Evolutionary conservation across 1,284 basidiomycete species (phyloP).

Genomic region (Mixia osmundae): DNA sequence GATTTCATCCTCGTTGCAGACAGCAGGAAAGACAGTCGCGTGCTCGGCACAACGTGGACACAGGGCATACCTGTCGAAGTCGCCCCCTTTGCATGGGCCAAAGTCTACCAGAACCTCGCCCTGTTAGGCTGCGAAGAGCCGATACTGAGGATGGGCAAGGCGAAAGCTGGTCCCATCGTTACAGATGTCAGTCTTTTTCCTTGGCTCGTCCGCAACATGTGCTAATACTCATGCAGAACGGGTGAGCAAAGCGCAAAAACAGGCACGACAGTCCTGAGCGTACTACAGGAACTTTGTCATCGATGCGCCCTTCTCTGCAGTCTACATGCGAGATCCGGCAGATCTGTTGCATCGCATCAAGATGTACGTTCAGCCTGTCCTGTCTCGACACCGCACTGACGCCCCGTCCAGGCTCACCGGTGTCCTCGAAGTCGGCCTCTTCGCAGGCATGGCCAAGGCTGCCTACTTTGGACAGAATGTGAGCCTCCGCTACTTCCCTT

Average conservation of each 20-base stretch:
- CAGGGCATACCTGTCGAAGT: conserved; percentile 90
- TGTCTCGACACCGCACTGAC: conserved; percentile 14
- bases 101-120: conserved; percentile 42
- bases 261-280: conserved; percentile 2
- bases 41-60: conserved; percentile 59
- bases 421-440: conserved; percentile 88
- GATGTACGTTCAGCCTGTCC: conserved; percentile 17
- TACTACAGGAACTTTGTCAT: conserved; percentile 61
- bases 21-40: conserved; percentile 61
- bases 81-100: conserved; percentile 81
- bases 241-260: no score
- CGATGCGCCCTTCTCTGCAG: conserved; percentile 51
- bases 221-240: no score
- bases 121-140: conserved; percentile 30
- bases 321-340: conserved; percentile 43
- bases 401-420: conserved; percentile 59
- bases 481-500: background rate
- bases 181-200: conserved; percentile 36
- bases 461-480: conserved; percentile 59
- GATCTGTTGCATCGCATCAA: conserved; percentile 21
- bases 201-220: background rate
- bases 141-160: conserved; percentile 46
- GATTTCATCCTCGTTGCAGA: conserved; percentile 90
- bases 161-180: conserved; percentile 58
- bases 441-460: conserved; percentile 77